Evolutionary conservation across 768 basidiomycete genomes (phyloP).

Genomic region (Amanita jacksonii): DNA sequence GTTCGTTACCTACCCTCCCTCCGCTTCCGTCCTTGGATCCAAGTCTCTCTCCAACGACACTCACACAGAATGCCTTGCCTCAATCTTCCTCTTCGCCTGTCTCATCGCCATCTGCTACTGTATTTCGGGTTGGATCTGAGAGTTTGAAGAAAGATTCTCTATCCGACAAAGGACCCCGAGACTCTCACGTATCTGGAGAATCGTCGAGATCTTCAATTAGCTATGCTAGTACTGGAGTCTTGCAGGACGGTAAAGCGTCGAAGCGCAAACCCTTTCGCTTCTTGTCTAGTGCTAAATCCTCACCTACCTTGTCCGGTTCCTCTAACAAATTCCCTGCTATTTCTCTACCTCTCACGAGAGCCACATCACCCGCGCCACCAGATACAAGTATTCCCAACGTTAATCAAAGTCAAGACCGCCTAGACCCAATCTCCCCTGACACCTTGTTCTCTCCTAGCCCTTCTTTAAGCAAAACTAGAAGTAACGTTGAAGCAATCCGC

Average conservation of each 20-base stretch:
- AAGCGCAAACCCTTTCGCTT: conserved; percentile 5
- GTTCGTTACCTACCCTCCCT: conserved; percentile 3
- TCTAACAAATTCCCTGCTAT: conserved; percentile 9
- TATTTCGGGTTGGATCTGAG: not conserved
- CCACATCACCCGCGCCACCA: conserved; percentile 3
- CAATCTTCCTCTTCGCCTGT: not conserved
- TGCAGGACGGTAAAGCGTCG: not conserved
- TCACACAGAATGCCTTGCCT: not conserved
- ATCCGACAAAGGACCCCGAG: conserved; percentile 3
- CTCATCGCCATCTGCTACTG: not conserved
- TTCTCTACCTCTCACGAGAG: conserved; percentile 8
- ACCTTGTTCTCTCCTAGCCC: not conserved
- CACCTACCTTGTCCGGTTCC: not conserved
- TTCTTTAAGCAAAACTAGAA: not conserved
- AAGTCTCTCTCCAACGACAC: not conserved
- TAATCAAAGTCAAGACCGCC: not conserved
- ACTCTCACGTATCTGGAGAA: conserved; percentile 9
- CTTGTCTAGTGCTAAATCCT: conserved; percentile 7
- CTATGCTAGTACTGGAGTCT: not conserved
- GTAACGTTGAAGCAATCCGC: not conserved
- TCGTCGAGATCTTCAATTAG: conserved; percentile 7
- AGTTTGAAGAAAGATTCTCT: not conserved
- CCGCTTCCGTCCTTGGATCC: conserved; percentile 4
- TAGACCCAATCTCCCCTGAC: not conserved
- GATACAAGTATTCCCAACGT: not conserved